Base-by-base conservation (phyloP, 768 basidiomycete genomes). In the Suillus subalutaceus region DNA sequence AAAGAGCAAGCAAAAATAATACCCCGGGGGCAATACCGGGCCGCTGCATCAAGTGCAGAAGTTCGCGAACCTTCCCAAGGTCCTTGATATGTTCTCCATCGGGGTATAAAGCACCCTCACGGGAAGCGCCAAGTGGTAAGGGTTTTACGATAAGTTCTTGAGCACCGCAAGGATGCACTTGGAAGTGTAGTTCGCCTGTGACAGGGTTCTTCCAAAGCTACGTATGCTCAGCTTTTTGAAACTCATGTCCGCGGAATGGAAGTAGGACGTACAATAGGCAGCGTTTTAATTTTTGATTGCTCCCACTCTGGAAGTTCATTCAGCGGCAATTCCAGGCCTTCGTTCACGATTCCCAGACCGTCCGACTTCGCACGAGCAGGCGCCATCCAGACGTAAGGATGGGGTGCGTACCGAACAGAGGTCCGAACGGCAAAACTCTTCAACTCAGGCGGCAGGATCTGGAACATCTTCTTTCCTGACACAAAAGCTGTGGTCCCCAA, bases 161-260 rank as follows among this genome's bases (percentile, higher is more conserved):
- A 1, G 77, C 87, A 38, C 88, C 94, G 70, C 90, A 92, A 5
- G 92, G 94, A 74, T 97, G 96, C 5, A 97, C 95, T 74, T 98
- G 88, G 80, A 96, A 89, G 74, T 96, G 93, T 26, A 98, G 83
- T 2, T 81, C 80, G 32, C 89, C 88, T 15, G 94, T 97, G 9
- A 87, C 86, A 1, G 94, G 93, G 77, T 96, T 97, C 83, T 96
- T 96, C 96, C 96, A 97, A 8, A 90, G 75, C 90, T 94, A 38
- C 63, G 18, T 57, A 38, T 38, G 64, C 32, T 59, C 43, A 70
- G 35, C 65, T 62, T 38, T n/a, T 52, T 23, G 20, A 32, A 18
- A 18, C 23, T 53, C 15, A 48, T 65, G 37, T 38, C 60, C 26
- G 43, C 23, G 44, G 48, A n/a, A 48, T 59, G 40, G 13, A 30